Evolutionary conservation across 768 basidiomycete genomes (phyloP).

Genomic region (Lentinula detonsa): DNA sequence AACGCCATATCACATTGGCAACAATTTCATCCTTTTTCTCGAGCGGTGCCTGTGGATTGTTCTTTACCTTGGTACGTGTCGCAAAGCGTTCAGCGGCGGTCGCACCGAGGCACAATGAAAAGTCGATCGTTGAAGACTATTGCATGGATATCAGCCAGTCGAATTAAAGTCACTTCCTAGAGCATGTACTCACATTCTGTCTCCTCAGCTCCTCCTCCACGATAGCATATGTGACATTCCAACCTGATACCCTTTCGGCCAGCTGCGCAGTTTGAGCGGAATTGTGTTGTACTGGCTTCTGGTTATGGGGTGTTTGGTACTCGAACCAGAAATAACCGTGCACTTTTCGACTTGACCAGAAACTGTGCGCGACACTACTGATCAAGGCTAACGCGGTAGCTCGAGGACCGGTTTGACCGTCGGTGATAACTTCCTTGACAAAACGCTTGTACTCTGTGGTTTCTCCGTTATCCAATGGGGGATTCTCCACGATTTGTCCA

Average conservation of each 20-base stretch:
- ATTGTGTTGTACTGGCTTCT: constrained; percentile 64
- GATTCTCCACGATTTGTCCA: constrained; percentile 78
- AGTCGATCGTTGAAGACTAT: constrained; percentile 96
- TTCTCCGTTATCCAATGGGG: constrained; percentile 92
- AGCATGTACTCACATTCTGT: constrained; percentile 74
- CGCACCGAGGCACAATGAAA: constrained; percentile 89
- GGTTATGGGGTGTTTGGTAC: constrained; percentile 38
- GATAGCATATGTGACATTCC: constrained; percentile 81
- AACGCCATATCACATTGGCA: constrained; percentile 97
- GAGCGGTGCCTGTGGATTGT: constrained; percentile 41
- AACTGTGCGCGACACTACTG: constrained; percentile 69
- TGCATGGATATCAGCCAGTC: not conserved
- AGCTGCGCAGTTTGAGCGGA: constrained; percentile 78
- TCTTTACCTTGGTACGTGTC: constrained; percentile 69
- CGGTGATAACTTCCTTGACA: constrained; percentile 93
- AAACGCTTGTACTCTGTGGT: constrained; percentile 93
- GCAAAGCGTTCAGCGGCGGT: constrained; percentile 80
- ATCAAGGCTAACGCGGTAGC: constrained; percentile 88
- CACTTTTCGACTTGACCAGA: constrained; percentile 79
- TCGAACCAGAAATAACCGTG: constrained; percentile 75
- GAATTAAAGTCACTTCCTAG: constrained; percentile 11
- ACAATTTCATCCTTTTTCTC: constrained; percentile 99
- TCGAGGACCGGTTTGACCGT: constrained; percentile 89
- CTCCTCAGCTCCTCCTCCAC: constrained; percentile 93
- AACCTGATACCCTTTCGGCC: constrained; percentile 80